Percentiles rank a stretch among this genome's conserved stretches.
These are phyloP conservation scores for Phaeosphaeria sp. DNA, from an alignment of 2,329 filamentous ascomycete genomes.

Conservation along the genomic window DNA sequence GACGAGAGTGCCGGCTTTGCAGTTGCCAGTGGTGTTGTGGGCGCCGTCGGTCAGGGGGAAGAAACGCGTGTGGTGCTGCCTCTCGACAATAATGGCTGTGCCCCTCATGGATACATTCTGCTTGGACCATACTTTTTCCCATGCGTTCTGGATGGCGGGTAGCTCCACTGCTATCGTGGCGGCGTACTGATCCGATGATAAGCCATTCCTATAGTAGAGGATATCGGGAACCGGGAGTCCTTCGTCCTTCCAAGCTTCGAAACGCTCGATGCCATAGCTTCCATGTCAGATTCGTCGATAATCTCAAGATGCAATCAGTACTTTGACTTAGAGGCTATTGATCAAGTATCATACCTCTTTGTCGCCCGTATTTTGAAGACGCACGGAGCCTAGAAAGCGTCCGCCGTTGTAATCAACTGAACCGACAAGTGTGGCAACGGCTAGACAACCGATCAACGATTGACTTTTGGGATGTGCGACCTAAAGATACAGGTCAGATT, in stretches of 20 bases:
- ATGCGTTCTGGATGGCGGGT: background rate
- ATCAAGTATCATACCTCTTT: background rate
- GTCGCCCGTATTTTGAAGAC: constrained; percentile 33
- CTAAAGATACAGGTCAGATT: no score
- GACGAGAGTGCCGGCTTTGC: constrained; percentile 34
- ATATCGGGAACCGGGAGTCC: constrained; percentile 19
- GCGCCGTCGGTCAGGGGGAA: constrained; percentile 27
- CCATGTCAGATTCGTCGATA: constrained; percentile 3
- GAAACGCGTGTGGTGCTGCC: constrained; percentile 53
- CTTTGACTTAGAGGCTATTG: background rate
- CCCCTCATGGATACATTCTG: constrained; percentile 17
- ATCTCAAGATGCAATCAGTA: background rate
- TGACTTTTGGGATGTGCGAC: constrained; percentile 48
- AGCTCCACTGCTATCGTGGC: background rate
- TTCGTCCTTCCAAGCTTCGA: no score
- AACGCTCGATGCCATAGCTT: constrained; percentile 17
- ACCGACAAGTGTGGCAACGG: constrained; percentile 50
- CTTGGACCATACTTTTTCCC: background rate
- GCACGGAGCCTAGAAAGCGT: constrained; percentile 43
- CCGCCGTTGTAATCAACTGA: constrained; percentile 38
- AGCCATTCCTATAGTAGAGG: constrained; percentile 36
- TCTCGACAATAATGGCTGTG: constrained; percentile 46
- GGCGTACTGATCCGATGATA: constrained; percentile 10
- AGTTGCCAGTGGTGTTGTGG: constrained; percentile 31
- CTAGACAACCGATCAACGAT: constrained; percentile 31